These are phyloP conservation scores for Ascocoryne sarcoides DNA, from an alignment of 2,329 filamentous ascomycete species.

Conservation along the genomic window DNA sequence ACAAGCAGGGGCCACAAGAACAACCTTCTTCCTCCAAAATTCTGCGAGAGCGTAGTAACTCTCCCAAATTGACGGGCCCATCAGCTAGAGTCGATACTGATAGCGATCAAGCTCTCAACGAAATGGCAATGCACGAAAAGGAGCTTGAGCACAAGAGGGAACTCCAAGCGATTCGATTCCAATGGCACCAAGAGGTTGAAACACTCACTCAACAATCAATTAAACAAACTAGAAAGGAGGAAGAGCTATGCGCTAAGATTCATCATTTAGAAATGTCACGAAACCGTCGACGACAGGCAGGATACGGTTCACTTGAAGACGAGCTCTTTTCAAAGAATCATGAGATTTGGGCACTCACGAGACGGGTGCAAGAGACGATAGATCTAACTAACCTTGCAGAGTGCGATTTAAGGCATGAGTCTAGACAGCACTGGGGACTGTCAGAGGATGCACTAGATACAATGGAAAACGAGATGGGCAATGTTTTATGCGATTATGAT, in stretches of 20 bases:
- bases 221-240: neutral
- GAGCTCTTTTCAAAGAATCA: neutral
- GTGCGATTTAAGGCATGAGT: too few species aligned
- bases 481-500: constrained; percentile 2
- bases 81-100: too few species aligned
- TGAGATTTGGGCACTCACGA: constrained; percentile 3
- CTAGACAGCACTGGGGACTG: too few species aligned
- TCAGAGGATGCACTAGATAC: constrained; percentile 1
- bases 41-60: too few species aligned
- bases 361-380: neutral
- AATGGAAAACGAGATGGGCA: constrained; percentile 1
- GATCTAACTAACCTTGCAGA: neutral
- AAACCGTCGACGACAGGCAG: neutral
- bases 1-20: too few species aligned
- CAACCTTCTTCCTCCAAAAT: too few species aligned
- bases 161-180: neutral
- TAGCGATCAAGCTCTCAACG: too few species aligned
- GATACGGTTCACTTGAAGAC: neutral
- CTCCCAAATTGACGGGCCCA: too few species aligned
- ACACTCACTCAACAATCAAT: neutral
- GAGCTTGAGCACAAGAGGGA: too few species aligned
- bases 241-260: constrained; percentile 1
- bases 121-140: too few species aligned
- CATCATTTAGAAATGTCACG: constrained; percentile 1
- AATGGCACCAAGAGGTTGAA: constrained; percentile 3